A percentile compares a stretch with the other conserved stretches of the same genome.
These are phyloP conservation scores for Cladophialophora yegresii DNA, from an alignment of 2,329 filamentous ascomycete genomes.

Conservation along the genomic window DNA sequence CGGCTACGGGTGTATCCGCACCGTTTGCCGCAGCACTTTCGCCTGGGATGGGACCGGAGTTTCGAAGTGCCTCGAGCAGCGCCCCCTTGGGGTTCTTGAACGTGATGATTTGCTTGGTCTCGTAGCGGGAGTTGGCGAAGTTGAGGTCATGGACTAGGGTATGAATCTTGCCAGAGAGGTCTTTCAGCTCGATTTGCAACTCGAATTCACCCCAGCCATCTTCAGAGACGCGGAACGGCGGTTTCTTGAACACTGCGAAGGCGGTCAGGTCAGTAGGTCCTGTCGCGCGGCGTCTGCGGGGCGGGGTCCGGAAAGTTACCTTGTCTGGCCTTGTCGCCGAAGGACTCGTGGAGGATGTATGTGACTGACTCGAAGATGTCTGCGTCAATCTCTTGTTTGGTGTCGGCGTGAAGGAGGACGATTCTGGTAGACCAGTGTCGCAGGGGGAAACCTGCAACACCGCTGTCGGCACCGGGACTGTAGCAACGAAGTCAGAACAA, in stretches of 20 bases:
- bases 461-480: conserved; percentile 73
- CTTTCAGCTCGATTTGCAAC: conserved; percentile 80
- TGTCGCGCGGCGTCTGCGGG: conserved; percentile 30
- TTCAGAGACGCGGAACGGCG: conserved; percentile 86
- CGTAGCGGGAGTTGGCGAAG: conserved; percentile 79
- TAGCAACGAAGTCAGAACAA: conserved; percentile 20
- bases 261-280: neutral
- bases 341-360: conserved; percentile 92
- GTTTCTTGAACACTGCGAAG: conserved; percentile 69
- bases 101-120: conserved; percentile 73
- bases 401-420: conserved; percentile 60
- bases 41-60: conserved; percentile 81
- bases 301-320: conserved; percentile 57
- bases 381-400: conserved; percentile 80
- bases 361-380: conserved; percentile 87
- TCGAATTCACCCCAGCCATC: conserved; percentile 99
- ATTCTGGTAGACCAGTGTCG: conserved; percentile 88
- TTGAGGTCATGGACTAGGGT: conserved; percentile 85
- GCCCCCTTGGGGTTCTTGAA: conserved; percentile 78
- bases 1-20: conserved; percentile 51
- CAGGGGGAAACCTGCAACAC: conserved; percentile 86
- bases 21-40: conserved; percentile 59
- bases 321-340: conserved; percentile 77
- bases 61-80: conserved; percentile 75
- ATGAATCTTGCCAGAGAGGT: conserved; percentile 78